A percentile compares a stretch with the other conserved stretches of the same genome.
phyloP scores from a whole-genome alignment of 2,329 filamentous ascomycete genomes.

The Nothophoma quercina region DNA sequence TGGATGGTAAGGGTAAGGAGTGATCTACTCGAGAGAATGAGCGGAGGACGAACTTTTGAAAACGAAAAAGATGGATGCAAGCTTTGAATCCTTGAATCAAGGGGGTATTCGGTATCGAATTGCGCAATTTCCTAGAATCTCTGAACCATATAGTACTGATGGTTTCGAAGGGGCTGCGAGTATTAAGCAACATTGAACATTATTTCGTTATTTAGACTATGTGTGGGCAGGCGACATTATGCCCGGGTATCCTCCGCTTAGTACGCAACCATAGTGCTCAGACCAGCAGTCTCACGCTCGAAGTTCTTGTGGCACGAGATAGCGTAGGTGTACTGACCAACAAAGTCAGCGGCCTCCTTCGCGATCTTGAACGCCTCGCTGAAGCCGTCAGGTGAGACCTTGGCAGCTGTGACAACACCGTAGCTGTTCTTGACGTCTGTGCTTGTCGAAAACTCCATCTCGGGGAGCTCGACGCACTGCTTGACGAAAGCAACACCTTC shows the following conservation, averaged over 20 bases:
- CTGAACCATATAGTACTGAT: no score
- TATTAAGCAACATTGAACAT: no score
- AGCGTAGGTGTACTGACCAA: constrained; percentile 73
- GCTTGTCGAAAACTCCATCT: constrained; percentile 59
- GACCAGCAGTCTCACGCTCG: constrained; percentile 74
- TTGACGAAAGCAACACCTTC: constrained; percentile 72
- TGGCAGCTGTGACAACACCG: constrained; percentile 75
- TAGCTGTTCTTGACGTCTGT: constrained; percentile 70
- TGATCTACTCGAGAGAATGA: no score
- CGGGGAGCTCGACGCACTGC: constrained; percentile 55
- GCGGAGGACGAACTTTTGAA: no score
- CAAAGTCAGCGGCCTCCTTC: constrained; percentile 72
- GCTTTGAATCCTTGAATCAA: no score
- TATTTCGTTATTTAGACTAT: constrained; percentile 1
- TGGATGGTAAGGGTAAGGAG: no score
- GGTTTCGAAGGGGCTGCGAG: no score
- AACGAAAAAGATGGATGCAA: no score
- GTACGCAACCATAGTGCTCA: constrained; percentile 72
- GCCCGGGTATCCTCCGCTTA: constrained; percentile 50
- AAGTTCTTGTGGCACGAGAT: constrained; percentile 78
- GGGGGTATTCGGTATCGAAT: no score
- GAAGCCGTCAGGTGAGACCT: constrained; percentile 63
- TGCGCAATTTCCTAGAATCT: no score
- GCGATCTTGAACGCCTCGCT: constrained; percentile 69
- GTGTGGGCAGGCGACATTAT: neutral